Percentiles rank a stretch among this genome's conserved stretches.
phyloP scores from a whole-genome alignment of 257 asterid species.

The Striga asiatica region DNA sequence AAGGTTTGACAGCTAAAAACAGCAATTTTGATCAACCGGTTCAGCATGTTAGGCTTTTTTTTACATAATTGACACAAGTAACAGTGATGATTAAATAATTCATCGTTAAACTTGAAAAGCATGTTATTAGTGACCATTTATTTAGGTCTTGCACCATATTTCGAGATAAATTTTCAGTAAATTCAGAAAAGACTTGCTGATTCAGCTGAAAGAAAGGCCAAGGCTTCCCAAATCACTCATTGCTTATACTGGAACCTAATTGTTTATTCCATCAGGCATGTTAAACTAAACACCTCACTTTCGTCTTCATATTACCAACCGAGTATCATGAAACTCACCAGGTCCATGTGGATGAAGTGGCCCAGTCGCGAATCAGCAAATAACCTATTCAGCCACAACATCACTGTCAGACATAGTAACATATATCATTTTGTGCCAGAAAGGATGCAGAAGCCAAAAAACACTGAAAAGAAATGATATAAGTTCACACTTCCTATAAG shows the following conservation, averaged over 20 bases:
- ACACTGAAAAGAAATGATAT: neutral
- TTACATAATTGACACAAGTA: too few relatives aligned
- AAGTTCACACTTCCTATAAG: conserved; percentile 30
- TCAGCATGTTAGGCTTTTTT: too few relatives aligned
- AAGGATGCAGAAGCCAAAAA: neutral
- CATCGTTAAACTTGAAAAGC: too few relatives aligned
- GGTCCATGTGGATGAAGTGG: conserved; percentile 70
- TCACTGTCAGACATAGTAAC: conserved; percentile 16
- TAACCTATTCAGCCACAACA: conserved; percentile 34
- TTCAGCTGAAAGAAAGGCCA: too few relatives aligned
- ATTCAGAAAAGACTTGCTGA: too few relatives aligned
- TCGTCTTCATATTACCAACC: neutral
- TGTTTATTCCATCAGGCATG: neutral
- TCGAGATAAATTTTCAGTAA: too few relatives aligned
- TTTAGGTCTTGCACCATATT: too few relatives aligned
- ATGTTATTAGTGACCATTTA: too few relatives aligned
- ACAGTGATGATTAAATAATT: too few relatives aligned
- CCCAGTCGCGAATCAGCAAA: conserved; percentile 51
- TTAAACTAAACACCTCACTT: neutral
- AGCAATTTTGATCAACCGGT: too few relatives aligned
- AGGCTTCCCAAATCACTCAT: too few relatives aligned
- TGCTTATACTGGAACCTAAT: neutral
- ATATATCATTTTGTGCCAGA: neutral
- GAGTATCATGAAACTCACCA: conserved; percentile 39
- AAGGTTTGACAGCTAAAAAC: too few relatives aligned